Percentiles rank a stretch among this genome's conserved stretches.
These are phyloP conservation scores for Knoxdaviesia proteae DNA, from an alignment of 2,329 filamentous ascomycete species.

Conservation along the genomic window DNA sequence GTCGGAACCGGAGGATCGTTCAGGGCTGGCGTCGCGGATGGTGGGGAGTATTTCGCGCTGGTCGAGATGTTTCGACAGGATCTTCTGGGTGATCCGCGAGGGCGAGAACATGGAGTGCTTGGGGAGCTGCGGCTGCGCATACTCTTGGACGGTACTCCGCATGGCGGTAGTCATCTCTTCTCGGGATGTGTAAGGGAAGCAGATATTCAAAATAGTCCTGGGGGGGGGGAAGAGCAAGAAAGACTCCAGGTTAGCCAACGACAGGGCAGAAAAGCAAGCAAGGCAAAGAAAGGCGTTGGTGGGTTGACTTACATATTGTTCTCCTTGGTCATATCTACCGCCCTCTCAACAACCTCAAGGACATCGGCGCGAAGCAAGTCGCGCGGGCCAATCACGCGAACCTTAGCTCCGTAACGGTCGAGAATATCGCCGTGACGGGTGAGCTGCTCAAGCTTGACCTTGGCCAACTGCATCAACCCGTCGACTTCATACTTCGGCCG, in stretches of 20 bases:
- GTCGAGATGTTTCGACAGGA: slow-evolving; percentile 45
- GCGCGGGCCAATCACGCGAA: slow-evolving; percentile 69
- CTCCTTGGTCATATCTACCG: slow-evolving; percentile 66
- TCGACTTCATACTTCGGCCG: slow-evolving; percentile 91
- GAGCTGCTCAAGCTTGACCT: slow-evolving; percentile 80
- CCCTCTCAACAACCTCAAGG: slow-evolving; percentile 66
- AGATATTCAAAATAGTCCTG: slow-evolving; percentile 61
- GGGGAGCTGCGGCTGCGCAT: slow-evolving; percentile 41
- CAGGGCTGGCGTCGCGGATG: slow-evolving; percentile 26
- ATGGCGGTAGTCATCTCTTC: slow-evolving; percentile 90
- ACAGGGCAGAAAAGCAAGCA: too few species aligned
- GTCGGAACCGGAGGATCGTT: slow-evolving; percentile 23
- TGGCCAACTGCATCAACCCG: slow-evolving; percentile 92
- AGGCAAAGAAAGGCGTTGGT: too few species aligned
- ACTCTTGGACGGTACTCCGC: slow-evolving; percentile 70
- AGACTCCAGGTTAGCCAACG: too few species aligned
- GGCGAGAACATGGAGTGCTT: slow-evolving; percentile 63
- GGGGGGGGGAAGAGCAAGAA: background rate
- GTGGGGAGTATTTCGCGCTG: slow-evolving; percentile 24
- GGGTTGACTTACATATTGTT: slow-evolving; percentile 47
- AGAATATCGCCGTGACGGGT: slow-evolving; percentile 83
- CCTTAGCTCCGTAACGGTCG: slow-evolving; percentile 74
- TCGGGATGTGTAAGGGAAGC: slow-evolving; percentile 90
- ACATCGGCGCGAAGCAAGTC: slow-evolving; percentile 75
- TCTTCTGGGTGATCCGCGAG: slow-evolving; percentile 68